phyloP scores from a whole-genome alignment of 768 basidiomycete species.

The Kockovaella imperatae region DNA sequence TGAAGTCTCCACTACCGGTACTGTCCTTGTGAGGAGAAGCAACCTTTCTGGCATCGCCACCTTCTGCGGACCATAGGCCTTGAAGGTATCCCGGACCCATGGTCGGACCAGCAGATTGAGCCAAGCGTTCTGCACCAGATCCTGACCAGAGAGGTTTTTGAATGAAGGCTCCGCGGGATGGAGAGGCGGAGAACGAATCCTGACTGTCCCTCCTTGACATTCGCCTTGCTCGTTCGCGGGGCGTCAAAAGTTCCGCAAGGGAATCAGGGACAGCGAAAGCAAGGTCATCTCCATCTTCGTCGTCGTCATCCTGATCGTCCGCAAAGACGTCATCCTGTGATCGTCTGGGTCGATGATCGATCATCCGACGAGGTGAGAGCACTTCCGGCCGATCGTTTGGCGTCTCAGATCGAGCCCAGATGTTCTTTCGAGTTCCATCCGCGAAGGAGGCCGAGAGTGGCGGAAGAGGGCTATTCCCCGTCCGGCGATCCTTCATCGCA shows the following conservation, averaged over 20 bases:
- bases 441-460: constrained; percentile 39
- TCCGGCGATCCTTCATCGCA: constrained; percentile 2
- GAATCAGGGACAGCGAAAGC: constrained; percentile 82
- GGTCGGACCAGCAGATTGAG: constrained; percentile 40
- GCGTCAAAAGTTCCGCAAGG: constrained; percentile 79
- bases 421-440: constrained; percentile 18
- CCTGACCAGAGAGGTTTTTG: background rate
- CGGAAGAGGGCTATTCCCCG: constrained; percentile 1
- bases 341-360: constrained; percentile 8
- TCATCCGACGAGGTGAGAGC: constrained; percentile 24
- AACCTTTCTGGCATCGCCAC: constrained; percentile 29
- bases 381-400: constrained; percentile 16
- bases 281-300: constrained; percentile 58
- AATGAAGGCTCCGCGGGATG: constrained; percentile 1
- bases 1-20: constrained; percentile 5
- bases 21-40: background rate
- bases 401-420: constrained; percentile 30
- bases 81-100: constrained; percentile 39
- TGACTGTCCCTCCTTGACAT: constrained; percentile 49
- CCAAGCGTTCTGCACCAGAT: constrained; percentile 23
- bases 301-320: constrained; percentile 60
- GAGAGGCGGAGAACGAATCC: constrained; percentile 17
- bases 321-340: constrained; percentile 33
- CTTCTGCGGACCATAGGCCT: constrained; percentile 62
- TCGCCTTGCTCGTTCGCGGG: constrained; percentile 72